Evolutionary conservation across 805 yeast genomes (phyloP), one percentile per base, ranked within the genome.

Genomic region (Starmera caribaea): DNA sequence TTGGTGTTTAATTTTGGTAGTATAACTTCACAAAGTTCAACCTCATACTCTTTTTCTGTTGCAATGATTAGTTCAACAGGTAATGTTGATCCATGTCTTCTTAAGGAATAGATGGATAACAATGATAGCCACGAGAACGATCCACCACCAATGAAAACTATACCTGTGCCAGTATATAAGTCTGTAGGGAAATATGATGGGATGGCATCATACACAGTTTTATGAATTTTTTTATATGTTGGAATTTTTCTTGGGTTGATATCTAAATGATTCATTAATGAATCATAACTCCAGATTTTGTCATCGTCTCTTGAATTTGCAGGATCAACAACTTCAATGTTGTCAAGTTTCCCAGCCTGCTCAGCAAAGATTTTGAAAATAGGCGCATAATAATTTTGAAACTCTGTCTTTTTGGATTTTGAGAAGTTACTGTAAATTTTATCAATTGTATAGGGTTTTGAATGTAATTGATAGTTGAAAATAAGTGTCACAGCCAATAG

Each of bases 21-120:
- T 4, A 78, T 61, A 8, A 60, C 59, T 30, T 72, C 76, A 59
- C 95, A 85, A 38, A 78, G 67, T 36, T 77, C 78, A 16, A 74
- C 69, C 51, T 80, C 89, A 50, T 74, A 80, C 51, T 81, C 89
- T 29, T 69, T 73, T 36, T 65, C 57, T 34, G 73, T 69, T 3
- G 92, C 89, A 44, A 86, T 73, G 42, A 84, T 69, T 3, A 86
- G 78, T 63, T 86, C 95, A 9, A 86, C 75, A 0, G 95, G 95
- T 16, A 79, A 58, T 8, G 58, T 62, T 8, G 78, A 72, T 12
- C 87, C 84, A 16, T 68, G 61, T 37, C 71, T 73, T 48, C 88
- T 62, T 28, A 84, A 58, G 44, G 79, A 69, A 49, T 73, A 73
- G 40, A 86, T 71, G 9, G 85, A 75, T 17, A 82, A 62, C 32